Evolutionary conservation across 1,284 basidiomycete species (phyloP).

Genomic region (Agroathelia rolfsii): DNA sequence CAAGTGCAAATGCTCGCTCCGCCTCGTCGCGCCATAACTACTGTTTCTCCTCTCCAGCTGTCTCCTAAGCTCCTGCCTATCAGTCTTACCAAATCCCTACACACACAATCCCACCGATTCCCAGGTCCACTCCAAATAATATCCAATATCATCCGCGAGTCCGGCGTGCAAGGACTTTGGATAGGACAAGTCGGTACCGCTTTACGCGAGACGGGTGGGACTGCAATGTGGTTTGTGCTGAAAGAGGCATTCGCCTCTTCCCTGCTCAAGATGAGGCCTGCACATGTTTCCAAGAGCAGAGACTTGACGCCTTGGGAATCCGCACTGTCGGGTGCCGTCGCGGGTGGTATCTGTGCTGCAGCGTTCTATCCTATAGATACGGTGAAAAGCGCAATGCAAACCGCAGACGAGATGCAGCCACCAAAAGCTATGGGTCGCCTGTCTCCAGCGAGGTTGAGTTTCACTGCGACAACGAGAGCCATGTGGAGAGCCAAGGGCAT

Average conservation of each 20-base stretch:
- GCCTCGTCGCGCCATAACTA: slow-evolving; percentile 15
- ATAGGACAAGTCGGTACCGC: slow-evolving; percentile 81
- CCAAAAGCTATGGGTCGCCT: slow-evolving; percentile 11
- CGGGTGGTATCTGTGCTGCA: slow-evolving; percentile 77
- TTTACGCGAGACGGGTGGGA: slow-evolving; percentile 82
- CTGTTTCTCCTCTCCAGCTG: slow-evolving; percentile 16
- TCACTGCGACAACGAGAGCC: slow-evolving; percentile 54
- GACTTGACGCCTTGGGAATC: slow-evolving; percentile 46
- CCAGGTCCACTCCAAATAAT: slow-evolving; percentile 69
- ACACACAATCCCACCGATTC: slow-evolving; percentile 20
- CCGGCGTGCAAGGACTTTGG: slow-evolving; percentile 78
- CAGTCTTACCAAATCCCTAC: slow-evolving; percentile 11
- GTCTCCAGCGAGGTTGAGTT: slow-evolving; percentile 35
- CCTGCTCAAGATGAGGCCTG: slow-evolving; percentile 35
- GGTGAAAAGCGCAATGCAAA: slow-evolving; percentile 86
- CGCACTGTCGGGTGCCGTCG: slow-evolving; percentile 68
- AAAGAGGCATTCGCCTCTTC: slow-evolving; percentile 67
- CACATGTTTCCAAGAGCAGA: slow-evolving; percentile 8
- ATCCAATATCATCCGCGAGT: slow-evolving; percentile 46
- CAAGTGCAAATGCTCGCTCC: slow-evolving; percentile 69
- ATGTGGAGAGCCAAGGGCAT: slow-evolving; percentile 71
- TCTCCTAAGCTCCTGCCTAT: slow-evolving; percentile 16
- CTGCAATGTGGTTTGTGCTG: slow-evolving; percentile 79
- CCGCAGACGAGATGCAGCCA: slow-evolving; percentile 69
- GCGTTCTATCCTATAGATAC: slow-evolving; percentile 81